phyloP scores from a whole-genome alignment of 2,329 filamentous ascomycete genomes.

The Verticillium nonalfalfae region DNA sequence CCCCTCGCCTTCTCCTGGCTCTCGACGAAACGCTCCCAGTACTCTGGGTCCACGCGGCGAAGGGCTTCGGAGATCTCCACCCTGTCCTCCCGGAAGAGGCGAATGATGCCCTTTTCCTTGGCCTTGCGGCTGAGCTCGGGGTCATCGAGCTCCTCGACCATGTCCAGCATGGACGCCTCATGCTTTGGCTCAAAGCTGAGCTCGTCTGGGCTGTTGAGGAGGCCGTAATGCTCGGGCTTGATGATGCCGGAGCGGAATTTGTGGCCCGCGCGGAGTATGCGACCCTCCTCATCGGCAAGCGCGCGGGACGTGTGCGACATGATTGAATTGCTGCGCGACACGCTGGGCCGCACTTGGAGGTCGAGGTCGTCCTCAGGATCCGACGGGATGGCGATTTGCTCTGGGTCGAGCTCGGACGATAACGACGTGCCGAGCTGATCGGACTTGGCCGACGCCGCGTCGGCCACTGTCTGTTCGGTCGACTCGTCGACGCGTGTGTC shows the following conservation, averaged over 20 bases:
- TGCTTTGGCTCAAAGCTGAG: slow-evolving; percentile 45
- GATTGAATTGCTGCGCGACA: slow-evolving; percentile 47
- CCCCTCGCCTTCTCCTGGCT: slow-evolving; percentile 52
- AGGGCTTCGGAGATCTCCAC: slow-evolving; percentile 42
- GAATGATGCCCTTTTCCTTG: slow-evolving; percentile 51
- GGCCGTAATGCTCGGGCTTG: slow-evolving; percentile 42
- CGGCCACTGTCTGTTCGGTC: slow-evolving; percentile 10
- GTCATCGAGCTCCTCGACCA: slow-evolving; percentile 58
- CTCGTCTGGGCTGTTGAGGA: slow-evolving; percentile 42
- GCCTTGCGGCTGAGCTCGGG: slow-evolving; percentile 48
- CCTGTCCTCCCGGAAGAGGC: slow-evolving; percentile 53
- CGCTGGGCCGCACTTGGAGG: slow-evolving; percentile 29
- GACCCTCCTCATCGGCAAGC: slow-evolving; percentile 51
- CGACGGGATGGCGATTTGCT: slow-evolving; percentile 29
- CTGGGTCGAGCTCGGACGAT: slow-evolving; percentile 24
- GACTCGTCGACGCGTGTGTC: slow-evolving; percentile 60
- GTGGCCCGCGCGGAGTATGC: slow-evolving; percentile 48
- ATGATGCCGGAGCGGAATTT: slow-evolving; percentile 48
- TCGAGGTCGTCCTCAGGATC: slow-evolving; percentile 44
- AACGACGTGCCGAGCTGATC: slow-evolving; percentile 18
- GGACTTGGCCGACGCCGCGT: slow-evolving; percentile 17
- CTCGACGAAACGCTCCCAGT: slow-evolving; percentile 59
- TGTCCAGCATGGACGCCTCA: slow-evolving; percentile 46
- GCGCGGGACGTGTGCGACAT: slow-evolving; percentile 43
- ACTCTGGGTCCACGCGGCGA: slow-evolving; percentile 57